Evolutionary conservation across 2,329 filamentous ascomycete species (phyloP).

Genomic region (Xylariales sp.): DNA sequence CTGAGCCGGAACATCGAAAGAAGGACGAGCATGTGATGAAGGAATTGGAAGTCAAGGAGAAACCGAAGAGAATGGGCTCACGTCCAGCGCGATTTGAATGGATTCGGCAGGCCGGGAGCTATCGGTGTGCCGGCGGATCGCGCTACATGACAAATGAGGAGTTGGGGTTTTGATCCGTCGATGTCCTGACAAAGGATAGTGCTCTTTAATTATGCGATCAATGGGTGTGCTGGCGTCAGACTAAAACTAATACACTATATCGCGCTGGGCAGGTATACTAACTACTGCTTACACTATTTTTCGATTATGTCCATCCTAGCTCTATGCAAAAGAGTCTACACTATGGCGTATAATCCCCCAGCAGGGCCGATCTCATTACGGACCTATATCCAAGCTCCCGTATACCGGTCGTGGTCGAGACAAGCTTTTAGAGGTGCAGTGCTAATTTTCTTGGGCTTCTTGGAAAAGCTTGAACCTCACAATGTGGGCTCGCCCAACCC

Average conservation of each 20-base stretch:
- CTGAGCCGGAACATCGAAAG: conserved; percentile 37
- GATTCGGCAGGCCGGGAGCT: conserved; percentile 39
- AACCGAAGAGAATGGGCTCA: conserved; percentile 63
- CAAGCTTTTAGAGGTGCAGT: conserved; percentile 31
- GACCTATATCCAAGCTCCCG: not conserved
- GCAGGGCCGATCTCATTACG: not conserved
- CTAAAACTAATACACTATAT: not conserved
- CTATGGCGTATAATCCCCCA: not conserved
- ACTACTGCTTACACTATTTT: not conserved
- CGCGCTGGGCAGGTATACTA: not conserved
- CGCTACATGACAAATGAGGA: conserved; percentile 36
- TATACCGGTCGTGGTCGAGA: conserved; percentile 6
- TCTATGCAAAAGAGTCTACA: too few species aligned
- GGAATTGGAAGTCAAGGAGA: conserved; percentile 57
- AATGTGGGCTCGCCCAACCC: conserved; percentile 21
- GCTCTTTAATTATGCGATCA: not conserved
- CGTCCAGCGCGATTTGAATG: conserved; percentile 65
- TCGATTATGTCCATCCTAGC: not conserved
- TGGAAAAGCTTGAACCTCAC: conserved; percentile 32
- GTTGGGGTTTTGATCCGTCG: conserved; percentile 25
- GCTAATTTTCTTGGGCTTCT: conserved; percentile 19
- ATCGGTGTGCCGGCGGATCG: conserved; percentile 42
- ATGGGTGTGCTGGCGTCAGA: not conserved
- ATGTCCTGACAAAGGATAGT: not conserved
- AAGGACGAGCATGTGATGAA: conserved; percentile 55